These are phyloP conservation scores for Arabidopsis hybrid DNA, from an alignment of 441 rosid species.

Conservation along the genomic window DNA sequence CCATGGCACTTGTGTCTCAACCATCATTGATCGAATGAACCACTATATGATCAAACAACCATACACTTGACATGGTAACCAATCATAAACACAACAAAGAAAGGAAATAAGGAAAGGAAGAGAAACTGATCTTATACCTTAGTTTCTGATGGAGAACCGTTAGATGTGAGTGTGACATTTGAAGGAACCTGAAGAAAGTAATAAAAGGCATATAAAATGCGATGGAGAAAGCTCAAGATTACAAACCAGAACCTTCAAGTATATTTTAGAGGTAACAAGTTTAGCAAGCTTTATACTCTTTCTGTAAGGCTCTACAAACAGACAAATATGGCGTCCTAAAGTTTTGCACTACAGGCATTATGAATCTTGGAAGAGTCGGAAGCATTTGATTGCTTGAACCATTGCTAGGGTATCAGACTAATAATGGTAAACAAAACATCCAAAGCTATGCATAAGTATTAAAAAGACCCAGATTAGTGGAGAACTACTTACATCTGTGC, in stretches of 20 bases:
- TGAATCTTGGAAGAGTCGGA: not conserved
- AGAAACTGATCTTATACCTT: conserved; percentile 38
- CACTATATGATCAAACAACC: conserved; percentile 16
- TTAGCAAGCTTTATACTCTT: conserved; percentile 6
- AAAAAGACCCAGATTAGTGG: not conserved
- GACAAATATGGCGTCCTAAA: not conserved
- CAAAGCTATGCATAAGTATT: not conserved
- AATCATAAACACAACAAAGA: conserved; percentile 10
- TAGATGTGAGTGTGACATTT: conserved; percentile 52
- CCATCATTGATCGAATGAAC: not conserved
- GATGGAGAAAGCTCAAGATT: not conserved
- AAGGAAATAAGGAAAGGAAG: conserved; percentile 2
- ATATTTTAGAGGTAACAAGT: not conserved
- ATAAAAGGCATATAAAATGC: conserved; percentile 16
- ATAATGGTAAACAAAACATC: conserved; percentile 5
- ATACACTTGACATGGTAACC: conserved; percentile 7
- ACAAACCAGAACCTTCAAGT: not conserved
- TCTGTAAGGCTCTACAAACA: conserved; percentile 1
- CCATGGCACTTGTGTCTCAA: conserved; percentile 11
- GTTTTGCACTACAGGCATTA: not conserved
- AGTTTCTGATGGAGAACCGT: conserved; percentile 39
- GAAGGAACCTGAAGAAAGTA: conserved; percentile 73
- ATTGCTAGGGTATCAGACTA: not conserved
- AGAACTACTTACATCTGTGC: conserved; percentile 73
- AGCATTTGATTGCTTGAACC: not conserved